Conservation (phyloP, 2,329 filamentous ascomycete genomes). For the Fusarium sterilihyphosum region DNA sequence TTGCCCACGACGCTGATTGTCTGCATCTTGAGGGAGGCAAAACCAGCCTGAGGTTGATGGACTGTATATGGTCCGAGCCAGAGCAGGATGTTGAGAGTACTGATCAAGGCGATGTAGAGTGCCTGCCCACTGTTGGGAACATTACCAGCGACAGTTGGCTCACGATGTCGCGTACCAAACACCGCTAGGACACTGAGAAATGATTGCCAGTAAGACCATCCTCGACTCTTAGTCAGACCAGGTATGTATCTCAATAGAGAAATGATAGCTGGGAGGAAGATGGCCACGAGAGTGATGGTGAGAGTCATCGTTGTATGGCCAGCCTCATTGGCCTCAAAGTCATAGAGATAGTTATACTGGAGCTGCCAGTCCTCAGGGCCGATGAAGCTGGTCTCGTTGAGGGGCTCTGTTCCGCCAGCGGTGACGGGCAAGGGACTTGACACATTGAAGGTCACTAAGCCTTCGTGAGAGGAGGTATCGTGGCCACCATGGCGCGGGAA, state of each 20-base stretch:
- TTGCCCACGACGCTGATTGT: constrained; percentile 50
- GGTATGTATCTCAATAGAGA: constrained; percentile 51
- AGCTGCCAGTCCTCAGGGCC: constrained; percentile 43
- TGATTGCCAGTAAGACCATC: constrained; percentile 45
- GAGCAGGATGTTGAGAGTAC: constrained; percentile 49
- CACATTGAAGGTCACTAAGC: neutral
- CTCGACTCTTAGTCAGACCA: constrained; percentile 34
- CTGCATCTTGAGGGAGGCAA: constrained; percentile 37
- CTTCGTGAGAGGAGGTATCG: neutral
- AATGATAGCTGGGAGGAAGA: constrained; percentile 45
- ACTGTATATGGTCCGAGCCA: constrained; percentile 45
- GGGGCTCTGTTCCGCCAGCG: constrained; percentile 27
- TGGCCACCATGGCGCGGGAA: constrained; percentile 22
- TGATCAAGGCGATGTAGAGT: constrained; percentile 47
- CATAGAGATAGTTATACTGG: constrained; percentile 62
- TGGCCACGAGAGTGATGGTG: constrained; percentile 43
- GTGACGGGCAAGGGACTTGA: constrained; percentile 37
- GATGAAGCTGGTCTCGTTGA: constrained; percentile 49
- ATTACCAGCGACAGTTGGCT: constrained; percentile 44
- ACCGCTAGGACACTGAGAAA: constrained; percentile 46
- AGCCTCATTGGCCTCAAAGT: constrained; percentile 59
- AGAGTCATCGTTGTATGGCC: constrained; percentile 29
- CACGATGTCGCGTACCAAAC: constrained; percentile 46
- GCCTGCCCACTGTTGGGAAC: constrained; percentile 50
- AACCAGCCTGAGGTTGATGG: constrained; percentile 44